Percentiles rank a stretch among this genome's conserved stretches.
Evolutionary conservation across 352 stramenopile species (phyloP).

Genomic region (Phytophthora megakarya): DNA sequence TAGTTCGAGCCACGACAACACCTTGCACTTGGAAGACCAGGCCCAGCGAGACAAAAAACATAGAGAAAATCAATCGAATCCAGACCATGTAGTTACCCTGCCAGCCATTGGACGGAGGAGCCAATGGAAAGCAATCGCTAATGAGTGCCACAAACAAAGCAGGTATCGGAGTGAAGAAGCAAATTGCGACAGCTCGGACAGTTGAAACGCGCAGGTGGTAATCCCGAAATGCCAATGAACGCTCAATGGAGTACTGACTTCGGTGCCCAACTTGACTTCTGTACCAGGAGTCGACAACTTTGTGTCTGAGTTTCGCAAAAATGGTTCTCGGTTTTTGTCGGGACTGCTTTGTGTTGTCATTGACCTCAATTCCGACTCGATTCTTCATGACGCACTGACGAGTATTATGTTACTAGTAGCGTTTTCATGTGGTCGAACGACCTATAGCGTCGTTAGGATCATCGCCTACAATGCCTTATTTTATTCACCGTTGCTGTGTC

Average conservation of each 20-base stretch:
- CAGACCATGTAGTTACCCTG: background rate
- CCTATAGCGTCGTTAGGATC: no score
- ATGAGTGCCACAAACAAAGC: conserved; percentile 1
- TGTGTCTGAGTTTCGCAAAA: no score
- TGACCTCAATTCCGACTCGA: no score
- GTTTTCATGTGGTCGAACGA: no score
- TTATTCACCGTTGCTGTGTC: no score
- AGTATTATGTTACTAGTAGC: no score
- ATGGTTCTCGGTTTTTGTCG: no score
- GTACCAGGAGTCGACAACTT: no score
- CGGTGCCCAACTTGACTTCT: conserved; percentile 1
- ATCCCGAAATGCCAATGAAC: conserved; percentile 9
- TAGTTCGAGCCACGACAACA: conserved; percentile 2
- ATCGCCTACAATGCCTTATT: no score
- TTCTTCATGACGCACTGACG: no score
- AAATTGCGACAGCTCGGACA: background rate
- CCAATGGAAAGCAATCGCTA: conserved; percentile 5
- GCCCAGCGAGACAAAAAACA: conserved; percentile 1
- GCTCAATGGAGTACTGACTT: conserved; percentile 2
- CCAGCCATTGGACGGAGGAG: background rate
- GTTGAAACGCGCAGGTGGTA: conserved; percentile 2
- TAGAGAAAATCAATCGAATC: conserved; percentile 8
- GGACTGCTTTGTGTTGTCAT: no score
- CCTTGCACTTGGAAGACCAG: conserved; percentile 4
- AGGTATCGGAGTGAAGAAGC: conserved; percentile 6